phyloP scores from a whole-genome alignment of 768 basidiomycete species.

The Mycena indigotica region DNA sequence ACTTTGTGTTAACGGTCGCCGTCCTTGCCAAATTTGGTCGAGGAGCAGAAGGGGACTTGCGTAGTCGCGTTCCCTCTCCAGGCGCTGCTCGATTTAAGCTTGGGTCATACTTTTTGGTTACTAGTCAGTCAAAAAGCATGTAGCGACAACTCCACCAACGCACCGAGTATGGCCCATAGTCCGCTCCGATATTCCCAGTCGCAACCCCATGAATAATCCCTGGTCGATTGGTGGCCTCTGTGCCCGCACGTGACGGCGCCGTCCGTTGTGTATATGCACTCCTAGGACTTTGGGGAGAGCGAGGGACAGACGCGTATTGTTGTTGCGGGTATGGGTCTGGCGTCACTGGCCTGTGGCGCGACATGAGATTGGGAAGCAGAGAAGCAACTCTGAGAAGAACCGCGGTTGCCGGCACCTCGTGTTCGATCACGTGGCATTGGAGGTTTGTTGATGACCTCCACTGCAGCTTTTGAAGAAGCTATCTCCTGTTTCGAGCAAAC shows the following conservation, averaged over 20 bases:
- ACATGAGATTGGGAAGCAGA: no score
- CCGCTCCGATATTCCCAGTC: constrained; percentile 73
- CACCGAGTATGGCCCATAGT: constrained; percentile 89
- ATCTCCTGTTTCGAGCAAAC: no score
- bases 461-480: no score
- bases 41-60: constrained; percentile 32
- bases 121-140: constrained; percentile 5
- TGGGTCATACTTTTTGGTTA: constrained; percentile 12
- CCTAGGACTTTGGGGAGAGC: constrained; percentile 13
- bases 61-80: constrained; percentile 46
- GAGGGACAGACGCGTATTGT: constrained; percentile 19
- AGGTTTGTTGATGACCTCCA: no score
- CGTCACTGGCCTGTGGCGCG: constrained; percentile 10
- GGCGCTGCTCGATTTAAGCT: constrained; percentile 41
- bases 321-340: constrained; percentile 19
- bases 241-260: constrained; percentile 27
- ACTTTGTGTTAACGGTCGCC: constrained; percentile 67
- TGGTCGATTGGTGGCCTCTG: constrained; percentile 42
- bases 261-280: constrained; percentile 32
- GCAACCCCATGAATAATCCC: constrained; percentile 80
- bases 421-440: no score
- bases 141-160: constrained; percentile 27
- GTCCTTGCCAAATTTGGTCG: constrained; percentile 42
- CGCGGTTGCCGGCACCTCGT: no score
- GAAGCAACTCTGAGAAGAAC: no score